phyloP scores from a whole-genome alignment of 2,329 filamentous ascomycete species.

The Clarireedia hainanense region DNA sequence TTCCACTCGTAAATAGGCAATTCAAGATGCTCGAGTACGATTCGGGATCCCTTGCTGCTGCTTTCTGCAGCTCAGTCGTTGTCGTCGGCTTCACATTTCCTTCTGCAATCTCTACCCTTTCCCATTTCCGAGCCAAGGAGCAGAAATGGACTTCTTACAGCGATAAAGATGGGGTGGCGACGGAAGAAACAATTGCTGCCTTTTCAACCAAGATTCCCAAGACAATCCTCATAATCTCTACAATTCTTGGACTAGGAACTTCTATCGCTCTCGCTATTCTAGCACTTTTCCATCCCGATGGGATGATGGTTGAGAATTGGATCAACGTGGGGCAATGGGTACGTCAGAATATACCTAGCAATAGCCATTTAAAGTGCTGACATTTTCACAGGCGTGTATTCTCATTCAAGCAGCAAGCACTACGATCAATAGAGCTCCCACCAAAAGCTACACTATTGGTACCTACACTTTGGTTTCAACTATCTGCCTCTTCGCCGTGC shows the following conservation, averaged over 20 bases:
- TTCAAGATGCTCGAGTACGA: constrained; percentile 49
- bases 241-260: constrained; percentile 43
- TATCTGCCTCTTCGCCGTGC: constrained; percentile 36
- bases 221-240: constrained; percentile 44
- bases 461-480: constrained; percentile 43
- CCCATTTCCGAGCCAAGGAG: constrained; percentile 29
- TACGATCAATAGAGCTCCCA: constrained; percentile 41
- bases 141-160: constrained; percentile 44
- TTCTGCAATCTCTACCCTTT: constrained; percentile 29
- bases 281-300: constrained; percentile 35
- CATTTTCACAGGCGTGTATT: constrained; percentile 38
- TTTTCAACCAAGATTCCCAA: constrained; percentile 57
- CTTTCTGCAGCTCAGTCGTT: constrained; percentile 28
- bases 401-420: constrained; percentile 44
- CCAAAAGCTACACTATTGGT: constrained; percentile 46
- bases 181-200: constrained; percentile 50
- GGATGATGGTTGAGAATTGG: constrained; percentile 48
- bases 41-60: constrained; percentile 20
- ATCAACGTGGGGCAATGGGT: constrained; percentile 56
- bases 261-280: constrained; percentile 51
- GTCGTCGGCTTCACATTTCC: constrained; percentile 33
- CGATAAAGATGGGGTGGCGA: constrained; percentile 63
- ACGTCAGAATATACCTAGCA: constrained; percentile 33
- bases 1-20: not conserved
- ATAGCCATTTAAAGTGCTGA: constrained; percentile 12